A percentile compares a stretch with the other conserved stretches of the same genome.
Evolutionary conservation across 2,329 filamentous ascomycete genomes (phyloP).

Genomic region (Cryphonectria naterciae): DNA sequence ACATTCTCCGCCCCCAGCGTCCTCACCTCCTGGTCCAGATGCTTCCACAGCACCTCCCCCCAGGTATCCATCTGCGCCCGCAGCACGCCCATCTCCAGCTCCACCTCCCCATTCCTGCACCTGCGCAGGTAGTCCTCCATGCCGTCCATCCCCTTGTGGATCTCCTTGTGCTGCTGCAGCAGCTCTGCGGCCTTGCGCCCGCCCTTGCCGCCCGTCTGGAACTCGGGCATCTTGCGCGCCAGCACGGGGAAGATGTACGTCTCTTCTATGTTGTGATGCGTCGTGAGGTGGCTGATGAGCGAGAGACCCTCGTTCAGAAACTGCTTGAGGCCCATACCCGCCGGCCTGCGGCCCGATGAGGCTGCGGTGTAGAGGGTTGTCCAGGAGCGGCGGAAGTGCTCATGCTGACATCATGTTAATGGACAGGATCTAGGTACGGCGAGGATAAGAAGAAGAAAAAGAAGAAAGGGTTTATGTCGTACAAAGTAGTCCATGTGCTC

Average conservation of each 20-base stretch:
- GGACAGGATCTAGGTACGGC: background rate
- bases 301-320: conserved; percentile 71
- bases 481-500: conserved; percentile 77
- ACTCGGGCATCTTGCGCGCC: conserved; percentile 78
- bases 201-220: conserved; percentile 47
- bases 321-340: conserved; percentile 66
- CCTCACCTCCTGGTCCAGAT: conserved; percentile 83
- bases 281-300: conserved; percentile 71
- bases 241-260: conserved; percentile 78
- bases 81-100: conserved; percentile 61
- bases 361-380: conserved; percentile 71
- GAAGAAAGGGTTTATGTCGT: conserved; percentile 38
- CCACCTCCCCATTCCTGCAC: conserved; percentile 66
- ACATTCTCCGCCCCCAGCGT: conserved; percentile 84
- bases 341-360: conserved; percentile 59
- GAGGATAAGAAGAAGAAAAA: background rate
- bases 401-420: conserved; percentile 58
- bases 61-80: conserved; percentile 76
- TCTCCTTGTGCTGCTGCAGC: conserved; percentile 74
- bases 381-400: conserved; percentile 77
- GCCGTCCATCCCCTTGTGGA: conserved; percentile 74
- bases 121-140: conserved; percentile 67
- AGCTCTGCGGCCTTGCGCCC: conserved; percentile 49
- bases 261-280: conserved; percentile 86
- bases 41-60: conserved; percentile 77